These are phyloP conservation scores for Exophiala dermatitidis DNA, from an alignment of 2,329 filamentous ascomycete species.

Conservation along the genomic window DNA sequence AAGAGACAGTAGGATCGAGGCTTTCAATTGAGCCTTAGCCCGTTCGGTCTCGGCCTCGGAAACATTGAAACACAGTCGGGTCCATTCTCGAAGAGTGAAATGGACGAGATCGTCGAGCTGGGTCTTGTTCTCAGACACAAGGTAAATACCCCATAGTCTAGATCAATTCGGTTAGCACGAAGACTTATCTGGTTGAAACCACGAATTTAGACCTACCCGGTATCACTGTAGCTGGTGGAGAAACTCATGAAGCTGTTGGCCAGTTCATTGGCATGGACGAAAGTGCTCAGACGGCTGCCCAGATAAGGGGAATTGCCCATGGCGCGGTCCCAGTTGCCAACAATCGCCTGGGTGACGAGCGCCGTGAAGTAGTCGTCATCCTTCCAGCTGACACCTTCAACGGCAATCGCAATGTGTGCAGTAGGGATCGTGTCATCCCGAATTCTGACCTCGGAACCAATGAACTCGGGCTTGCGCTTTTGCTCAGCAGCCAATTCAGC, in stretches of 20 bases:
- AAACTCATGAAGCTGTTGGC: constrained; percentile 99
- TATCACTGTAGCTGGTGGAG: constrained; percentile 98
- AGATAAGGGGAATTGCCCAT: constrained; percentile 97
- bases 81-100: constrained; percentile 98
- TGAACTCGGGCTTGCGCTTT: constrained; percentile 87
- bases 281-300: constrained; percentile 94
- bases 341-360: constrained; percentile 93
- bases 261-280: constrained; percentile 87
- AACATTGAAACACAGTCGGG: constrained; percentile 83
- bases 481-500: constrained; percentile 62
- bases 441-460: constrained; percentile 91
- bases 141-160: constrained; percentile 99
- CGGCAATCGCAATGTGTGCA: constrained; percentile 95
- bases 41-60: constrained; percentile 88
- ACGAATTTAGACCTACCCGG: constrained; percentile 60
- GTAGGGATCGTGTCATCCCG: constrained; percentile 94
- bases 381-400: constrained; percentile 99
- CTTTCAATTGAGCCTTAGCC: constrained; percentile 98
- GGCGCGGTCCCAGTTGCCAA: constrained; percentile 98
- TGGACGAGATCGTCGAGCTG: constrained; percentile 91
- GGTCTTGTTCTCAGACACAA: constrained; percentile 83
- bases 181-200: not conserved
- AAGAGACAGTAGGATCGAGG: constrained; percentile 90
- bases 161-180: constrained; percentile 12
- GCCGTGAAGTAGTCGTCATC: constrained; percentile 99